Percentiles rank a stretch among this genome's conserved stretches.
These are phyloP conservation scores for Colletotrichum agaves DNA, from an alignment of 2,329 filamentous ascomycete species.

Conservation along the genomic window DNA sequence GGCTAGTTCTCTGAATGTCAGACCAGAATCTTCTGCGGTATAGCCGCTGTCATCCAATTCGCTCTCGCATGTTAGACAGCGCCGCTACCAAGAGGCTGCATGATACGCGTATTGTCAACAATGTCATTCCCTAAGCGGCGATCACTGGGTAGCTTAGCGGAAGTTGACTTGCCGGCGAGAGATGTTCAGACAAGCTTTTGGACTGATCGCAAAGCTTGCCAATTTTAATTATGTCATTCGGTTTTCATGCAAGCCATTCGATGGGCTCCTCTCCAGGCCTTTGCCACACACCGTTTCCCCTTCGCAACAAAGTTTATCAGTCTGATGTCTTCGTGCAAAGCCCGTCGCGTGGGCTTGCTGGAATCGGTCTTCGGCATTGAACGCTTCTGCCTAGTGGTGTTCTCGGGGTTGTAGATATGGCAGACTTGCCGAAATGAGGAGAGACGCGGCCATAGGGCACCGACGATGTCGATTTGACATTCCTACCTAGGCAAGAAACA, in stretches of 20 bases:
- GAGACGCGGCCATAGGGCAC: too few relatives aligned
- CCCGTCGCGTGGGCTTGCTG: neutral
- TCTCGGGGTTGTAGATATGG: too few relatives aligned
- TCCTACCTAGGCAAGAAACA: too few relatives aligned
- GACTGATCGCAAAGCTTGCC: neutral
- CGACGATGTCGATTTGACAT: too few relatives aligned
- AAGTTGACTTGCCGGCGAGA: neutral
- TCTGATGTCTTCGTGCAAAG: neutral
- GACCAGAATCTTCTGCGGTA: neutral
- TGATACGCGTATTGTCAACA: neutral
- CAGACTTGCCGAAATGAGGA: neutral
- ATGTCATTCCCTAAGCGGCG: neutral
- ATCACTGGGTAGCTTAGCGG: neutral
- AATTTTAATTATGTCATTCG: neutral
- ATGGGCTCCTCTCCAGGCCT: neutral
- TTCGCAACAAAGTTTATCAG: neutral
- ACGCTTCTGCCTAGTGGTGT: neutral
- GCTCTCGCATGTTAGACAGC: neutral
- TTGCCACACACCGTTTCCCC: neutral
- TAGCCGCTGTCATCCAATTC: neutral
- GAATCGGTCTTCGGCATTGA: neutral
- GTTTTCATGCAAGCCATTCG: conserved; percentile 2
- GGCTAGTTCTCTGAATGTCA: too few relatives aligned
- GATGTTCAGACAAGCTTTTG: neutral
- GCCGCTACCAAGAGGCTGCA: neutral